Evolutionary conservation across 2,329 filamentous ascomycete species (phyloP).

Genomic region (Parascedosporium putredinis): DNA sequence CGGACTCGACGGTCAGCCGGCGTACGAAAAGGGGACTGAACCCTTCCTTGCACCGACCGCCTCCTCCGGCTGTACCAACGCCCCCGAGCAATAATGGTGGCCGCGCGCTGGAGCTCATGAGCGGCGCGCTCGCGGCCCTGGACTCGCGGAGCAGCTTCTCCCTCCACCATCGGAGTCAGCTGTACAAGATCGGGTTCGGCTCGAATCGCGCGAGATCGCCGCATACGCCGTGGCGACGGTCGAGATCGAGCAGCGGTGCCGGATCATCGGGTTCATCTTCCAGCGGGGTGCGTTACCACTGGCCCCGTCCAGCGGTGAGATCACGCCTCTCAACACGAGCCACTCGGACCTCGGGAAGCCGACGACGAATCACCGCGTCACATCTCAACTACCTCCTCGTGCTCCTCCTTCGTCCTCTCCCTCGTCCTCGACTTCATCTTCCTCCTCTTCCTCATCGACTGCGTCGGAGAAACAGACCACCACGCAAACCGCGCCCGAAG

Average conservation of each 20-base stretch:
- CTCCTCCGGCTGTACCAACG: not conserved
- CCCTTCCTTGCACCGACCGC: not conserved
- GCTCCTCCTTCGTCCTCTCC: too few relatives aligned
- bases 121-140: not conserved
- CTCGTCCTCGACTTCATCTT: too few relatives aligned
- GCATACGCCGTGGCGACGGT: not conserved
- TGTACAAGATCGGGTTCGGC: not conserved
- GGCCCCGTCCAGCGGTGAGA: not conserved
- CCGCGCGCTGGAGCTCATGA: not conserved
- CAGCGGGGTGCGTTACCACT: not conserved
- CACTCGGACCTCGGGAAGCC: not conserved
- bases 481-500: not conserved
- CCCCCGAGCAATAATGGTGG: not conserved
- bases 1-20: not conserved
- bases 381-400: too few relatives aligned
- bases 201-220: not conserved
- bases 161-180: not conserved
- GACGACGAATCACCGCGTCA: not conserved
- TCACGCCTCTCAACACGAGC: not conserved
- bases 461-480: not conserved
- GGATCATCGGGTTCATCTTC: not conserved
- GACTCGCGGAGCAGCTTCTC: not conserved
- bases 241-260: not conserved
- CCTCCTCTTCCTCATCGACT: too few relatives aligned
- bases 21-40: not conserved